A percentile compares a stretch with the other conserved stretches of the same genome.
These are phyloP conservation scores for Phaeotremella fagi DNA, from an alignment of 768 basidiomycete genomes.

Conservation along the genomic window DNA sequence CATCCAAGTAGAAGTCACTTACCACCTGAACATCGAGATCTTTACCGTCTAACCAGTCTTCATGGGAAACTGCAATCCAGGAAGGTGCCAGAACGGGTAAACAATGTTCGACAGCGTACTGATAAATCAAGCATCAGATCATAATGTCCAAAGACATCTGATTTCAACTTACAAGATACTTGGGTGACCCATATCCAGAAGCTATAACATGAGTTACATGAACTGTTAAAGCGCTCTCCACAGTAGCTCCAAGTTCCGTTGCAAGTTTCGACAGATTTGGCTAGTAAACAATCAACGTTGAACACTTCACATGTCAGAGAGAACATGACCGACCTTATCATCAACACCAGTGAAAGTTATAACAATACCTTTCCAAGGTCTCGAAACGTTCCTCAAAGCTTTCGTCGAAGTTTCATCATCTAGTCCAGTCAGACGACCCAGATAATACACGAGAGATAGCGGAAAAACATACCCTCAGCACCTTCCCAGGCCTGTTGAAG, in stretches of 20 bases:
- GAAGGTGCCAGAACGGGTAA: slow-evolving; percentile 72
- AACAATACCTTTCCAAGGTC: slow-evolving; percentile 27
- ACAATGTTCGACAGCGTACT: slow-evolving; percentile 78
- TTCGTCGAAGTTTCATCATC: slow-evolving; percentile 28
- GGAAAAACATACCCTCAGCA: slow-evolving; percentile 25
- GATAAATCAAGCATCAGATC: not conserved
- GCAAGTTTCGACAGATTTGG: slow-evolving; percentile 69
- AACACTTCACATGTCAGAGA: not conserved
- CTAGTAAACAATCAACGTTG: slow-evolving; percentile 49
- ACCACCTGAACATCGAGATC: slow-evolving; percentile 68
- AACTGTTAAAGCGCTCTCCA: slow-evolving; percentile 70
- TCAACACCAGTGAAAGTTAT: slow-evolving; percentile 41
- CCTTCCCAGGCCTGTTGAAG: slow-evolving; percentile 23
- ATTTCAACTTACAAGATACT: slow-evolving; percentile 62
- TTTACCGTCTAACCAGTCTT: slow-evolving; percentile 72
- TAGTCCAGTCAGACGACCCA: slow-evolving; percentile 1
- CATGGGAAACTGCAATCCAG: slow-evolving; percentile 71
- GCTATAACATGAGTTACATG: slow-evolving; percentile 84
- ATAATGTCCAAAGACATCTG: not conserved
- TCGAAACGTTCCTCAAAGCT: slow-evolving; percentile 18
- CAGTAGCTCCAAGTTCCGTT: slow-evolving; percentile 70
- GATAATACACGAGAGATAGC: not conserved
- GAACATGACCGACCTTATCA: slow-evolving; percentile 27
- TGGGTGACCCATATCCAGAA: slow-evolving; percentile 70
- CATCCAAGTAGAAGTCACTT: slow-evolving; percentile 12